Conservation (phyloP, 2,329 filamentous ascomycete genomes). For the Thielaviopsis musarum region DNA sequence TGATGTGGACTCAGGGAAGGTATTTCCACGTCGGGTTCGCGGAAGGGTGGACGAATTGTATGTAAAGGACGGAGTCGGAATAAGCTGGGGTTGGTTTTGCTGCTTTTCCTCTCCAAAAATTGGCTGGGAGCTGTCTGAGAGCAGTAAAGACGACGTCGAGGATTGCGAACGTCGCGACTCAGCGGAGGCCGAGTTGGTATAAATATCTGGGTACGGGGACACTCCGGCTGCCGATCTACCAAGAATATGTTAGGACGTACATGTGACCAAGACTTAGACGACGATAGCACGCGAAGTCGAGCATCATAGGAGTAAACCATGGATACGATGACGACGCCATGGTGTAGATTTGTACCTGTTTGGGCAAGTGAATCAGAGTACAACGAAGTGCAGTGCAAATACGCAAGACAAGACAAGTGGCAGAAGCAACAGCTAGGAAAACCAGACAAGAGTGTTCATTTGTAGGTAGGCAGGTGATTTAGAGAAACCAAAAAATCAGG, state of each 20-base stretch:
- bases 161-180: background rate
- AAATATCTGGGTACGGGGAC: background rate
- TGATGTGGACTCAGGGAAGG: background rate
- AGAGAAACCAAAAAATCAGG: too few species aligned
- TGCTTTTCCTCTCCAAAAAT: constrained; percentile 3
- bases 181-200: background rate
- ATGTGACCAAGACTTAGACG: background rate
- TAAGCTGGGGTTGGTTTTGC: constrained; percentile 25
- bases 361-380: background rate
- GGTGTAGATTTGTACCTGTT: background rate
- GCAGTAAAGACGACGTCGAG: background rate
- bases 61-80: constrained; percentile 18
- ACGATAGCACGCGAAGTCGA: background rate
- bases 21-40: constrained; percentile 17
- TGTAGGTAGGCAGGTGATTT: too few species aligned
- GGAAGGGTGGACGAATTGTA: constrained; percentile 16
- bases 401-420: too few species aligned
- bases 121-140: background rate
- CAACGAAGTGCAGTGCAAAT: background rate
- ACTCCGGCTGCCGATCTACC: background rate
- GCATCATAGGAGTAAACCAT: background rate
- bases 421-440: background rate
- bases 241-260: background rate
- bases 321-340: background rate
- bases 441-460: background rate